Evolutionary conservation across 768 basidiomycete species (phyloP).

Genomic region (Galerina marginata): DNA sequence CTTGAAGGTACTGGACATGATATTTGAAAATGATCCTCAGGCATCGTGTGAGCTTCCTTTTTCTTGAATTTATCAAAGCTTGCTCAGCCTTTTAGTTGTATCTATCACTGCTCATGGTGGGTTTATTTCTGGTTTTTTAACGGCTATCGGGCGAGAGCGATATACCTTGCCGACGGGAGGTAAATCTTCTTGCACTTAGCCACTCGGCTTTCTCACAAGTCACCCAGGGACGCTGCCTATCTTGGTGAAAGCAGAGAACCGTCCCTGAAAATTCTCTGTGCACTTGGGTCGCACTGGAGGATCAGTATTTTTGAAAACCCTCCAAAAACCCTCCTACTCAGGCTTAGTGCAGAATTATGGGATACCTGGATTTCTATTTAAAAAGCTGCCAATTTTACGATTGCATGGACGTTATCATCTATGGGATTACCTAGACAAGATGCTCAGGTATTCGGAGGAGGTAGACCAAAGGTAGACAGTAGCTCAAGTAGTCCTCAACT

Average conservation of each 20-base stretch:
- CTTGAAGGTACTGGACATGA: constrained; percentile 52
- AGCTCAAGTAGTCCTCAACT: no score
- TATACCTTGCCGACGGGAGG: constrained; percentile 70
- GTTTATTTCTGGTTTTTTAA: constrained; percentile 61
- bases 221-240: not conserved
- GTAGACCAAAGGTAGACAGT: no score
- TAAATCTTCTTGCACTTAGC: constrained; percentile 14
- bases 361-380: no score
- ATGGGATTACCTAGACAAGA: no score
- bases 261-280: not conserved
- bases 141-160: constrained; percentile 46
- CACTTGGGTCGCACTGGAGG: no score
- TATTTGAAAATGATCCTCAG: constrained; percentile 52
- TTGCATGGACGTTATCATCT: no score
- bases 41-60: constrained; percentile 49
- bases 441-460: no score
- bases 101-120: constrained; percentile 73
- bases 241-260: not conserved
- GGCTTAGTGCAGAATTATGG: no score
- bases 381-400: no score
- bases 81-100: constrained; percentile 49
- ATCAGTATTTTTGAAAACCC: no score
- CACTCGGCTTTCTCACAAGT: no score
- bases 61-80: constrained; percentile 12
- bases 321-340: no score